Base-by-base conservation (phyloP, 805 yeast species). In the Wickerhamiella slavikovae region DNA sequence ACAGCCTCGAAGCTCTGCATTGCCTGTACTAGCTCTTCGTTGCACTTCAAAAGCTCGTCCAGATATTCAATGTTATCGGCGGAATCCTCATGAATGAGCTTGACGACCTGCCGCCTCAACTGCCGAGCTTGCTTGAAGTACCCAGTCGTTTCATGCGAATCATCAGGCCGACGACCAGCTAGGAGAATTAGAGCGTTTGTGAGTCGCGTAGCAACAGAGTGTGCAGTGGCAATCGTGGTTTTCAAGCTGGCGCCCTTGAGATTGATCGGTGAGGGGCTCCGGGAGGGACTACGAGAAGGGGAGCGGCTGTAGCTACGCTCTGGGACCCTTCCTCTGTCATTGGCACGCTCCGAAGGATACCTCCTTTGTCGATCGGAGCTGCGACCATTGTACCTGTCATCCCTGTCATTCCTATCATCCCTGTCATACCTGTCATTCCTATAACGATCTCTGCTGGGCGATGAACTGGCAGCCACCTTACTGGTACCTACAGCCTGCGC, bases 11-110 rank as follows among this genome's bases (percentile, higher is more conserved):
- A 83, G 30, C 58, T 52, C 40, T 69, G 67, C 42, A 89, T 61
- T 0, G 82, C 73, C 3, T 57, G 56, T 5, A 89, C 91, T 36
- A 89, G 62, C 47, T 79, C 83, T 42, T 89, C 98, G 47, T 89
- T 89, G 26, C 94, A 91, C 41, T 68, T 73, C 34, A 89, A 68
- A 37, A 89, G 60, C 25, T 79, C 64, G n/a, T 95, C 96, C 37
- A 89, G 53, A 36, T 70, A 75, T 43, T 79, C 93, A 22, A 34
- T 39, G 11, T 38, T 41, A 38, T 83, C 95, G 34, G 70, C 71
- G 25, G 78, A 75, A 24, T 82, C 79, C 29, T 68, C 60, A 52
- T 89, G 96, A 39, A 89, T 60, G 47, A 82, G 82, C 37, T 80
- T 58, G 38, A 89, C 58, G 11, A 89, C 68, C 42, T 69, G 71